Evolutionary conservation across 306 rosid species (phyloP).

Genomic region (Cicer judaicum): DNA sequence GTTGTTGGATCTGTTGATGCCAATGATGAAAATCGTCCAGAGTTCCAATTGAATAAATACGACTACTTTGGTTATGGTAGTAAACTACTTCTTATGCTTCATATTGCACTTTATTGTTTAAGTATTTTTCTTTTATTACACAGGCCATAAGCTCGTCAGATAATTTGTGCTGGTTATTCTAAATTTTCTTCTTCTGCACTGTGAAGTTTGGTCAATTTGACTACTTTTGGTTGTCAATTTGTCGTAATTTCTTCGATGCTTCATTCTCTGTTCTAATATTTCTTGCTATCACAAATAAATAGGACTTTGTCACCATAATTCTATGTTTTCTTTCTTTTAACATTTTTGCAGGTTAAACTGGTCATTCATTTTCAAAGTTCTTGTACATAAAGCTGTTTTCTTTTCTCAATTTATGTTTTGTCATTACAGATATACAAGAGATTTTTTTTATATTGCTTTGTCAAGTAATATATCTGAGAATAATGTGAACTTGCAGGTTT

Average conservation of each 20-base stretch:
- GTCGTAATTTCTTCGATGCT: constrained; percentile 1
- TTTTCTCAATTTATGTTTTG: constrained; percentile 16
- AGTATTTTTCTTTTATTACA: constrained; percentile 23
- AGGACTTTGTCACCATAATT: constrained; percentile 25
- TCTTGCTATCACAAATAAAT: constrained; percentile 5
- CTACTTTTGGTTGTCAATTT: constrained; percentile 24
- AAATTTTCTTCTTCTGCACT: constrained; percentile 14
- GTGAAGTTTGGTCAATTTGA: constrained; percentile 3
- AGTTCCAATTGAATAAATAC: constrained; percentile 71
- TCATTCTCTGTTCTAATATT: background rate
- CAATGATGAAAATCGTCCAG: constrained; percentile 67
- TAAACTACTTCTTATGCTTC: constrained; percentile 39
- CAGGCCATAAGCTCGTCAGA: constrained; percentile 2
- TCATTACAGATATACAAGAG: background rate
- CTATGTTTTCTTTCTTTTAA: constrained; percentile 1
- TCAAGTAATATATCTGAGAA: constrained; percentile 21
- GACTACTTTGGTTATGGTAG: constrained; percentile 88
- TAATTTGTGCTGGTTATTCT: constrained; percentile 31
- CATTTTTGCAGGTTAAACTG: background rate
- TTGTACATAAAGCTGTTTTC: constrained; percentile 15
- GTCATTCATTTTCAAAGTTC: constrained; percentile 7
- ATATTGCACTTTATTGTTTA: constrained; percentile 28
- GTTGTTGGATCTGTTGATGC: constrained; percentile 61
- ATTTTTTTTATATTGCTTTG: constrained; percentile 25
- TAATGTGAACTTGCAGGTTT: constrained; percentile 54